A percentile compares a stretch with the other conserved stretches of the same genome.
phyloP scores from a whole-genome alignment of 441 rosid genomes.

The Gossypium lobatum region DNA sequence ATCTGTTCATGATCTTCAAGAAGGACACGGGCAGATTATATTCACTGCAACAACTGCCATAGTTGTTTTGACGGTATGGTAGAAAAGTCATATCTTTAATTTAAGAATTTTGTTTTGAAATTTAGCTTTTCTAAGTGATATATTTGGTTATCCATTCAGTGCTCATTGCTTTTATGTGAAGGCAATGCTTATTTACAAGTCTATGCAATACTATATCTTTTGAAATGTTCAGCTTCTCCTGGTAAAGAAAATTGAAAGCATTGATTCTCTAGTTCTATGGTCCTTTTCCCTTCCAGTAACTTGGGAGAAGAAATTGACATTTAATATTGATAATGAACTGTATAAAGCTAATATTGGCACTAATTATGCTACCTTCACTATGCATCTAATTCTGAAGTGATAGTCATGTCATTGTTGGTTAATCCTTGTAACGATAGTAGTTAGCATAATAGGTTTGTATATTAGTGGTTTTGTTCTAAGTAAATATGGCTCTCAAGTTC shows the following conservation, averaged over 20 bases:
- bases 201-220: not conserved
- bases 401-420: not conserved
- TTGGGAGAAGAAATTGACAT: not conserved
- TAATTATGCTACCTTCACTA: not conserved
- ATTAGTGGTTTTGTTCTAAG: not conserved
- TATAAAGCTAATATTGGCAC: not conserved
- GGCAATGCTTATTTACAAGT: not conserved
- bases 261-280: not conserved
- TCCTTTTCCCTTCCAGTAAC: not conserved
- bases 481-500: not conserved
- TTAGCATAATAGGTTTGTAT: not conserved
- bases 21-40: constrained; percentile 98
- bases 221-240: not conserved
- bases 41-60: constrained; percentile 97
- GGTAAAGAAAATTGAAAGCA: not conserved
- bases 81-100: not conserved
- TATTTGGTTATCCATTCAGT: not conserved
- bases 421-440: not conserved
- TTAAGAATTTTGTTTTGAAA: not conserved
- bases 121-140: not conserved
- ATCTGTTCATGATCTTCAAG: constrained; percentile 96
- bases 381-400: not conserved
- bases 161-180: not conserved
- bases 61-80: constrained; percentile 82
- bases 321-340: not conserved